A percentile compares a stretch with the other conserved stretches of the same genome.
Conservation (phyloP, 1,284 basidiomycete genomes). For the Clitocybe nebularis region DNA sequence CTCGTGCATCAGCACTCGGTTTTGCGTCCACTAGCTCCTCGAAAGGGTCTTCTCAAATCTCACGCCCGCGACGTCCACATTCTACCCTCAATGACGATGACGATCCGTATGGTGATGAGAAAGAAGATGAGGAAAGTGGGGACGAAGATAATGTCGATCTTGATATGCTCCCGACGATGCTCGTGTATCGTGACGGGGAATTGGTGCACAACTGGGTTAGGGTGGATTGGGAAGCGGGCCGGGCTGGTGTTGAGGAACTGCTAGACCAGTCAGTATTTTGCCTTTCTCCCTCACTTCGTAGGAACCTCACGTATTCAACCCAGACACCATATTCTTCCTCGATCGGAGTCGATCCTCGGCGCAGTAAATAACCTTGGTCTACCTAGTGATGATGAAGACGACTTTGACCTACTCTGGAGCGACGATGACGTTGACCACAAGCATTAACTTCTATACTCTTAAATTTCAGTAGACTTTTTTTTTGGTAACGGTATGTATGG, state of each 20-base stretch:
- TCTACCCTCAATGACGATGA: conserved; percentile 38
- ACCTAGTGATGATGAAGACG: conserved; percentile 44
- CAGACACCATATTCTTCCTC: conserved; percentile 46
- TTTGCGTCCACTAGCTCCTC: conserved; percentile 51
- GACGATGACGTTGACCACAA: conserved; percentile 27
- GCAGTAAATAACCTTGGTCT: conserved; percentile 31
- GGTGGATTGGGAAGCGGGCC: conserved; percentile 79
- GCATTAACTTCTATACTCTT: too few relatives aligned
- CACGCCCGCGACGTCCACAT: conserved; percentile 23
- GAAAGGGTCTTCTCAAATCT: conserved; percentile 11
- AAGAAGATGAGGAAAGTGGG: conserved; percentile 34
- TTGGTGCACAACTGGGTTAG: conserved; percentile 80
- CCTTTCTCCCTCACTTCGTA: background rate
- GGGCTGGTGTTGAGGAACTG: conserved; percentile 62
- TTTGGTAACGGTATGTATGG: too few relatives aligned
- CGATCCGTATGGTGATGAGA: conserved; percentile 38
- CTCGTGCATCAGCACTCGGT: conserved; percentile 70
- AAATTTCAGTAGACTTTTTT: too few relatives aligned
- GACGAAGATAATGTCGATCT: conserved; percentile 60
- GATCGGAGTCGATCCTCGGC: conserved; percentile 22
- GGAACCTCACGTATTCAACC: background rate
- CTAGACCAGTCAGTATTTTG: conserved; percentile 52
- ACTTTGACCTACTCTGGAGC: conserved; percentile 35
- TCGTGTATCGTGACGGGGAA: conserved; percentile 81
- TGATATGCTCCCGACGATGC: conserved; percentile 79